Conservation (phyloP, 768 basidiomycete genomes). For the Mycena pura region DNA sequence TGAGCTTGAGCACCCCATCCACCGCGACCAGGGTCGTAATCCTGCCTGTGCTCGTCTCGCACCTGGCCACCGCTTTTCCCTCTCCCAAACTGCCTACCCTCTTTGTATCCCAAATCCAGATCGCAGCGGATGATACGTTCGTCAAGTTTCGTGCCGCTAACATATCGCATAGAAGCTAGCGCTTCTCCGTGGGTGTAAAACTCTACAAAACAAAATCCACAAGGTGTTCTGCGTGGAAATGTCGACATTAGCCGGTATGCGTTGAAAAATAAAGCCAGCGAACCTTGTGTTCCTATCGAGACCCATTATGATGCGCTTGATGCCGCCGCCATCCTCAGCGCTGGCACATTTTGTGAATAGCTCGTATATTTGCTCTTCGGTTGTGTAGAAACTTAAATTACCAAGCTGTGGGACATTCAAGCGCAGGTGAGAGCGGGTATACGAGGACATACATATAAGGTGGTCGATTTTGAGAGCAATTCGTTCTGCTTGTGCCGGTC, state of each 20-base stretch:
- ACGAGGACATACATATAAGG: constrained; percentile 80
- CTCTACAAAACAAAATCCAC: constrained; percentile 95
- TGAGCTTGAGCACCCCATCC: constrained; percentile 93
- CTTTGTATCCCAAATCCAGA: constrained; percentile 94
- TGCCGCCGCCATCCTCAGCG: constrained; percentile 86
- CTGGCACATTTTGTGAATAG: constrained; percentile 90
- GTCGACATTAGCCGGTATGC: constrained; percentile 11
- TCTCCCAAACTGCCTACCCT: constrained; percentile 95
- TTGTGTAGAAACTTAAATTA: constrained; percentile 93
- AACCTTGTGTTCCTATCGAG: constrained; percentile 89
- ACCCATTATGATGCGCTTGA: constrained; percentile 95
- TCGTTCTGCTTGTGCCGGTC: constrained; percentile 83
- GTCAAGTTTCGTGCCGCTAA: constrained; percentile 98
- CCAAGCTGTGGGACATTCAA: constrained; percentile 64
- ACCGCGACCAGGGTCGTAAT: constrained; percentile 96
- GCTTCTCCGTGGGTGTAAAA: constrained; percentile 97
- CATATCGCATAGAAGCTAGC: constrained; percentile 88
- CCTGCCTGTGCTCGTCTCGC: constrained; percentile 94
- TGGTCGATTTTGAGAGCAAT: constrained; percentile 82
- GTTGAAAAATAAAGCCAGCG: constrained; percentile 16
- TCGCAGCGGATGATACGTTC: constrained; percentile 99
- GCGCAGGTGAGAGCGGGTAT: constrained; percentile 9
- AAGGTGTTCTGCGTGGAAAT: constrained; percentile 70
- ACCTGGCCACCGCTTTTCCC: constrained; percentile 98
- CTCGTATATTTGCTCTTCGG: constrained; percentile 96